Conservation (phyloP, 805 yeast genomes). For the Cyberlindnera euphorbiae region DNA sequence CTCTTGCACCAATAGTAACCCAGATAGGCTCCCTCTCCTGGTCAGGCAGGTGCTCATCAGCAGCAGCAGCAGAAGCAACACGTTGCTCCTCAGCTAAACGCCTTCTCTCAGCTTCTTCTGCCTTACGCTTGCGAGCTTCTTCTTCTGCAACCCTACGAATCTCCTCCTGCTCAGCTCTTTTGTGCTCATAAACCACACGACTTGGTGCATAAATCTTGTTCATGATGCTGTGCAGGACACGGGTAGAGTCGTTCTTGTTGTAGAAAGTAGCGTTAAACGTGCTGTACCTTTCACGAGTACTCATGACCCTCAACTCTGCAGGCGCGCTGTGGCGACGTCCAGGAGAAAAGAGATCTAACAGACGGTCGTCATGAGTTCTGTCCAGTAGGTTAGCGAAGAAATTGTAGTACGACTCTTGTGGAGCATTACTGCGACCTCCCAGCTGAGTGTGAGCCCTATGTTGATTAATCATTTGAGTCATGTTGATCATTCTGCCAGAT, state of each 20-base stretch:
- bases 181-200: slow-evolving; percentile 30
- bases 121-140: slow-evolving; percentile 23
- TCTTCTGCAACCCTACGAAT: slow-evolving; percentile 21
- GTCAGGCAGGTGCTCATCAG: slow-evolving; percentile 25
- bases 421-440: slow-evolving; percentile 1
- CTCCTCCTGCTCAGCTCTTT: slow-evolving; percentile 12
- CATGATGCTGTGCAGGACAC: slow-evolving; percentile 39
- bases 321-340: slow-evolving; percentile 5
- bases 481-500: slow-evolving; percentile 1
- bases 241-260: slow-evolving; percentile 33
- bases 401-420: slow-evolving; percentile 10
- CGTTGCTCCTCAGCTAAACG: slow-evolving; percentile 24
- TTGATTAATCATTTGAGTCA: slow-evolving; percentile 4
- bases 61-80: slow-evolving; percentile 1
- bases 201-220: slow-evolving; percentile 48
- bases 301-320: slow-evolving; percentile 20
- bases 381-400: slow-evolving; percentile 12
- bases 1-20: slow-evolving; percentile 70
- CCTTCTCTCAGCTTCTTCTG: slow-evolving; percentile 26
- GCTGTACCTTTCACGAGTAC: slow-evolving; percentile 67
- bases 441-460: slow-evolving; percentile 1
- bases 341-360: slow-evolving; percentile 6
- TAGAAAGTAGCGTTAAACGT: slow-evolving; percentile 50
- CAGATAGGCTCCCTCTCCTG: slow-evolving; percentile 49
- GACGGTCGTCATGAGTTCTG: slow-evolving; percentile 3